Evolutionary conservation across 352 stramenopile genomes (phyloP).

Genomic region (Phytophthora boehmeriae): DNA sequence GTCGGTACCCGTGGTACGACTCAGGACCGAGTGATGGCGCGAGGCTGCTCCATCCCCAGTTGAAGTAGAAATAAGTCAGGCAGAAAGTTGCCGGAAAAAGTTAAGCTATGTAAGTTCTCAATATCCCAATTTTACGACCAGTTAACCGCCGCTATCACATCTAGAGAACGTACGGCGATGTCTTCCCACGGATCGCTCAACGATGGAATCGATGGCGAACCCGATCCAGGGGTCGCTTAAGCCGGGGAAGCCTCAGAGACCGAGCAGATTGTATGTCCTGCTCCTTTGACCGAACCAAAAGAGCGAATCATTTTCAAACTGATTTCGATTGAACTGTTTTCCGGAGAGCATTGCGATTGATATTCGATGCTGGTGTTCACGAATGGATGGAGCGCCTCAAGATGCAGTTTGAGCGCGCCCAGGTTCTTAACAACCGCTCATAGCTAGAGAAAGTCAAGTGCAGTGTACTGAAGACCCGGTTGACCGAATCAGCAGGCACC

Average conservation of each 20-base stretch:
- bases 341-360: background rate
- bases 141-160: background rate
- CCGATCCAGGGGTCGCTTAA: background rate
- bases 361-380: conserved; percentile 3
- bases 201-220: background rate
- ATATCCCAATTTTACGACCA: background rate
- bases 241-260: background rate
- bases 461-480: background rate
- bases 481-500: background rate
- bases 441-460: conserved; percentile 6
- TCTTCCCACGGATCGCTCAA: background rate
- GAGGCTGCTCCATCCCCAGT: no score
- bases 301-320: conserved; percentile 6
- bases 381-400: conserved; percentile 1
- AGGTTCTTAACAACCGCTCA: background rate
- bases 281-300: background rate
- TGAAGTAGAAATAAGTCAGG: no score
- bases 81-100: no score
- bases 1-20: no score
- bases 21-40: no score
- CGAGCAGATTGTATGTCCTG: background rate
- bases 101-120: background rate
- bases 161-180: background rate
- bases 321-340: conserved; percentile 6
- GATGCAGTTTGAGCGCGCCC: background rate